Conservation (phyloP, 331 rosid genomes). For the Malus hybrid region DNA sequence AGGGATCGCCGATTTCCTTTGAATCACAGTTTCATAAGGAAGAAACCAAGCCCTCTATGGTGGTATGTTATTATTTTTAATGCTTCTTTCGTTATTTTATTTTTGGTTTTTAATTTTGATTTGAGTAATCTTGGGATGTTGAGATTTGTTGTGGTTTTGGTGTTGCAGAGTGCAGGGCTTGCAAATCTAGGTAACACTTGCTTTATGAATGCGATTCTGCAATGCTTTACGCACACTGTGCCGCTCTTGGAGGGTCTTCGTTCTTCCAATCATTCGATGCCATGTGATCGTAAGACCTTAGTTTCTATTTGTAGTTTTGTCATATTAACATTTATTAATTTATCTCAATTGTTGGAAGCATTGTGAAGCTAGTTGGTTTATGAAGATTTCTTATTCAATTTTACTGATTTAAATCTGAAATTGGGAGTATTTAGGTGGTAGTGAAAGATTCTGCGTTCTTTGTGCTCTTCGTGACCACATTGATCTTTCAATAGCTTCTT, state of each 20-base stretch:
- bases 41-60: conserved; percentile 18
- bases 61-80: conserved; percentile 23
- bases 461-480: conserved; percentile 55
- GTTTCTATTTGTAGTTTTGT: background rate
- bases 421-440: conserved; percentile 41
- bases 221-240: conserved; percentile 83
- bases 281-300: conserved; percentile 37
- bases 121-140: background rate
- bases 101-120: no score
- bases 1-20: background rate
- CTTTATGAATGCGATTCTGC: conserved; percentile 72
- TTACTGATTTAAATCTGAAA: background rate
- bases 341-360: no score
- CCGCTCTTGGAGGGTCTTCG: conserved; percentile 61
- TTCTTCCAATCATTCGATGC: conserved; percentile 28
- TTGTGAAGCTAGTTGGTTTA: no score
- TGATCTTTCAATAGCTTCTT: conserved; percentile 32
- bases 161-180: conserved; percentile 79
- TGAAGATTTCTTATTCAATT: background rate
- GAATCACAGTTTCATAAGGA: background rate
- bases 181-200: conserved; percentile 86
- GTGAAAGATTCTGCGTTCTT: conserved; percentile 51
- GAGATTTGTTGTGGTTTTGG: conserved; percentile 3
- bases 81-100: background rate
- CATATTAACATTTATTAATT: background rate